These are phyloP conservation scores for Lentithecium fluviatile DNA, from an alignment of 495 filamentous ascomycete species.

Conservation along the genomic window DNA sequence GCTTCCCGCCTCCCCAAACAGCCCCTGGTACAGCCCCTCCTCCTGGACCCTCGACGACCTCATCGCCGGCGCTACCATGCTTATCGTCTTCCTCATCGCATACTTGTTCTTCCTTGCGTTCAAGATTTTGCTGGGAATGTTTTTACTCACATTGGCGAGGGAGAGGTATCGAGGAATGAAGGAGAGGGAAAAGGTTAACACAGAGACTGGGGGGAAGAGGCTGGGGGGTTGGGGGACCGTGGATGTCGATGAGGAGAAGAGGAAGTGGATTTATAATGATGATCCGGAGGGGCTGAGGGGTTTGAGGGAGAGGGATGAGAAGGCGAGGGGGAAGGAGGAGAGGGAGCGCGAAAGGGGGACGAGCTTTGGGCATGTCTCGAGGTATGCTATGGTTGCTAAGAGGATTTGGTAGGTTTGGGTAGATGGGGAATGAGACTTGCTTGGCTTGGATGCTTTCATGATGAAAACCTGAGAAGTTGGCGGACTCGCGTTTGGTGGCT, in stretches of 20 bases:
- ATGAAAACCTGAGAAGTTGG: no score
- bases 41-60: slow-evolving; percentile 57
- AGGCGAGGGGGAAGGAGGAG: slow-evolving; percentile 52
- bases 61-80: slow-evolving; percentile 68
- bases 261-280: slow-evolving; percentile 82
- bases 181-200: slow-evolving; percentile 56
- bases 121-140: slow-evolving; percentile 83
- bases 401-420: slow-evolving; percentile 88
- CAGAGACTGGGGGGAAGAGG: slow-evolving; percentile 67
- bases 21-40: slow-evolving; percentile 11
- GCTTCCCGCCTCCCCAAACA: not conserved
- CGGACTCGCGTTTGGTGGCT: no score
- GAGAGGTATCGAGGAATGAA: slow-evolving; percentile 81
- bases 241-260: slow-evolving; percentile 84
- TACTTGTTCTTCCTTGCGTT: slow-evolving; percentile 76
- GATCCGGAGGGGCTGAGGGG: slow-evolving; percentile 68
- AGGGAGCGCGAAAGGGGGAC: slow-evolving; percentile 55
- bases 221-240: slow-evolving; percentile 79
- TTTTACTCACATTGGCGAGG: slow-evolving; percentile 69
- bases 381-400: slow-evolving; percentile 93
- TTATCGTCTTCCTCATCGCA: slow-evolving; percentile 73
- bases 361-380: slow-evolving; percentile 65
- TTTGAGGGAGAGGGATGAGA: slow-evolving; percentile 66
- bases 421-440: no score
- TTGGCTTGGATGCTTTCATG: no score